Conservation (phyloP, 2,329 filamentous ascomycete genomes). For the Pseudohalonectria lignicola region DNA sequence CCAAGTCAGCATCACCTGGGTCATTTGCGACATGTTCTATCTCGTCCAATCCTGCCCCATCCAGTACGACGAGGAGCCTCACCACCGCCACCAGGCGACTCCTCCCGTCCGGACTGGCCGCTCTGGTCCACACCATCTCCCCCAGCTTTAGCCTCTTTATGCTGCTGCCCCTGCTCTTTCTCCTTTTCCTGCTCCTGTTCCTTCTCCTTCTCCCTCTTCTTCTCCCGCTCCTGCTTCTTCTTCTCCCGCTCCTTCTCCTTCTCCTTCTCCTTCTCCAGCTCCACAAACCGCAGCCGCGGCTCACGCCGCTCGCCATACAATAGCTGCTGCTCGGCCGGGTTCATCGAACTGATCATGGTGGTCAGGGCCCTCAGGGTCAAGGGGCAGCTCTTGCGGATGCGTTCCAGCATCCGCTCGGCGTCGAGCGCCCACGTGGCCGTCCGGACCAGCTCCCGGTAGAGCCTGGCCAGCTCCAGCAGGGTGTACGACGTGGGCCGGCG, state of each 20-base stretch:
- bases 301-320: no score
- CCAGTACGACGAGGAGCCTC: no score
- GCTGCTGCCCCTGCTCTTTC: neutral
- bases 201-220: neutral
- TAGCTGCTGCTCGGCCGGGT: neutral
- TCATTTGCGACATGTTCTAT: no score
- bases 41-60: no score
- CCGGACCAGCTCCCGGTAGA: constrained; percentile 37
- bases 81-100: no score
- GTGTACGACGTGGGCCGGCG: constrained; percentile 31
- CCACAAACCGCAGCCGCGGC: no score
- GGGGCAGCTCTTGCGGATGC: constrained; percentile 14
- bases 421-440: constrained; percentile 36
- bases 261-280: no score
- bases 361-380: neutral
- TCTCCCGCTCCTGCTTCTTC: neutral
- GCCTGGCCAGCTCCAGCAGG: constrained; percentile 34
- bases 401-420: constrained; percentile 25
- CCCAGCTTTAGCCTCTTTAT: neutral
- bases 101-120: no score
- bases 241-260: no score
- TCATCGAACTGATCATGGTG: neutral
- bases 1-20: no score
- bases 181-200: no score
- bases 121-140: no score